A percentile compares a stretch with the other conserved stretches of the same genome.
These are phyloP conservation scores for Xylaria sp. DNA, from an alignment of 2,329 filamentous ascomycete species.

Conservation along the genomic window DNA sequence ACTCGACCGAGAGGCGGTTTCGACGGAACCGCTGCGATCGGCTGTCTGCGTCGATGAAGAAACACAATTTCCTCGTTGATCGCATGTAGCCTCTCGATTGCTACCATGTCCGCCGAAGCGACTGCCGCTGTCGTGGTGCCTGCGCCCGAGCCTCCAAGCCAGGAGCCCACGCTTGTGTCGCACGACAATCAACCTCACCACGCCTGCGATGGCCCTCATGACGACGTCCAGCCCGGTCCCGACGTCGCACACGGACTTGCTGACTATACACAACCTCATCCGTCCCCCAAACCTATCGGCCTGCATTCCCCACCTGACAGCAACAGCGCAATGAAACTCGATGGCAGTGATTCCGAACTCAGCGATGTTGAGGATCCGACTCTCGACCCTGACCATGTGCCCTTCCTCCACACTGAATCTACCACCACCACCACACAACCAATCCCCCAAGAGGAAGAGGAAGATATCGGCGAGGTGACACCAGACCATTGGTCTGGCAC, in stretches of 20 bases:
- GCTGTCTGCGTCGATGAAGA: slow-evolving; percentile 37
- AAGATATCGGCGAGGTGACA: slow-evolving; percentile 79
- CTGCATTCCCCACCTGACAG: slow-evolving; percentile 73
- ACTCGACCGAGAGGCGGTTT: slow-evolving; percentile 30
- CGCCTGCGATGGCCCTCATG: slow-evolving; percentile 38
- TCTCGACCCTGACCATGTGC: slow-evolving; percentile 44
- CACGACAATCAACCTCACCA: slow-evolving; percentile 43
- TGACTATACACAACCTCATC: slow-evolving; percentile 29
- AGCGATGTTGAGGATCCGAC: slow-evolving; percentile 70
- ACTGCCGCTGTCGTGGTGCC: slow-evolving; percentile 61
- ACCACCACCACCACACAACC: slow-evolving; percentile 19
- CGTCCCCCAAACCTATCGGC: slow-evolving; percentile 59
- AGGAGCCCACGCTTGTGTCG: slow-evolving; percentile 44
- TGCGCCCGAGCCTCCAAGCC: slow-evolving; percentile 45
- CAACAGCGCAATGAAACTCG: slow-evolving; percentile 69
- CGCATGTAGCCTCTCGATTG: slow-evolving; percentile 57
- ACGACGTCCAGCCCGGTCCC: slow-evolving; percentile 26
- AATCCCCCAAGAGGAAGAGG: slow-evolving; percentile 41
- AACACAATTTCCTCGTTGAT: slow-evolving; percentile 40
- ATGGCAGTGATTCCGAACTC: slow-evolving; percentile 70
- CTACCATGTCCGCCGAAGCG: slow-evolving; percentile 67
- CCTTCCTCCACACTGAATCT: slow-evolving; percentile 29
- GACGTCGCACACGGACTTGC: slow-evolving; percentile 31
- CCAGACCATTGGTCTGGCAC: slow-evolving; percentile 92
- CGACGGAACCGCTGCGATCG: slow-evolving; percentile 30